Base-by-base conservation (phyloP, 2,329 filamentous ascomycete genomes). In the Talaromyces rugulosus region DNA sequence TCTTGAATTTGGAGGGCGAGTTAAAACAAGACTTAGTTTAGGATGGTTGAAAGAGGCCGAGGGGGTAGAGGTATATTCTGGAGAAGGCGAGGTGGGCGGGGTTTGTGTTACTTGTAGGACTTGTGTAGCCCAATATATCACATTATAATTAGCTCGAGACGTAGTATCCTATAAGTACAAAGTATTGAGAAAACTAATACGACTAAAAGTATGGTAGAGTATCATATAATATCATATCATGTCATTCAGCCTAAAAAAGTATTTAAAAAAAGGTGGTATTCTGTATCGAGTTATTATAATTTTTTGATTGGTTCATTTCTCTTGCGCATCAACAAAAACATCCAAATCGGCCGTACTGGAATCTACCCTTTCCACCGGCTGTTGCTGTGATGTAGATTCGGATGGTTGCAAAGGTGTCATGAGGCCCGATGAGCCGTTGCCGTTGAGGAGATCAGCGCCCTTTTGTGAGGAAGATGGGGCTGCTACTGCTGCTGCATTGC, bases 261-360 rank as follows among this genome's bases (percentile, higher is more conserved):
- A 47, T 40, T 40, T 23, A 12, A 27, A 47, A 47, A 47, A n/a
- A 47, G 5, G 8, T 23, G 44, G 18, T 47, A 47, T 47, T 27
- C 18, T 23, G 23, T 18, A 47, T 47, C 4, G 23, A 36, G 12
- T 23, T 23, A 23, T 23, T 23, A 36, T 36, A 12, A 7, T 36
- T 36, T 36, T 36, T 36, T 36, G 33, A 8, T 1, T 36, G 33
- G 6, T 58, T 67, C 67, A 62, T 34, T 63, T 64, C 59, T 74
- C 71, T 64, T 72, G 63, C 44, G 78, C 78, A 68, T 80, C 78
- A 51, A 81, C 77, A 65, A 80, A 80, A 47, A 75, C 68, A 56
- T 80, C 76, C 47, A 75, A 67, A 36, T 75, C 73, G 18, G 72
- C 71, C 12, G 76, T 77, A 58, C 70, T 66, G 0, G 77, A 77